These are phyloP conservation scores for Aspergillus egyptiacus DNA, from an alignment of 495 filamentous ascomycete species.

Conservation along the genomic window DNA sequence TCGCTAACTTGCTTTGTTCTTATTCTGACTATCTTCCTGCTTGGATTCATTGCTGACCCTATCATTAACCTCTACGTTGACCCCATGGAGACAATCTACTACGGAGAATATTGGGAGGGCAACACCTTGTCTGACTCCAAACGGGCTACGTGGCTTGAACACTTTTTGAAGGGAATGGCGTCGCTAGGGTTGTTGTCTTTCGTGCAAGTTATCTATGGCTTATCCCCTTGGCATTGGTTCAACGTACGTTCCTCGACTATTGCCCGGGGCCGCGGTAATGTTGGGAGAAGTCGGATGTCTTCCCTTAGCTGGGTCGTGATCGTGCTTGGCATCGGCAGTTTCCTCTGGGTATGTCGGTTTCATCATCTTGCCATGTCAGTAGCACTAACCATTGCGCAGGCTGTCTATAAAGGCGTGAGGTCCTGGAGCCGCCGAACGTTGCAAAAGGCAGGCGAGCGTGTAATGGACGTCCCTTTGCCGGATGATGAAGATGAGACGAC, in stretches of 20 bases:
- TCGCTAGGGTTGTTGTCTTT: constrained; percentile 82
- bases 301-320: constrained; percentile 72
- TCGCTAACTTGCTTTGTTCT: constrained; percentile 64
- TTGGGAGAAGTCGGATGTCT: constrained; percentile 66
- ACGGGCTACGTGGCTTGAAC: constrained; percentile 59
- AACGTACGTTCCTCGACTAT: constrained; percentile 54
- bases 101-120: constrained; percentile 33
- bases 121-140: constrained; percentile 37
- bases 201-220: constrained; percentile 67
- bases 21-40: constrained; percentile 61
- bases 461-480: constrained; percentile 77
- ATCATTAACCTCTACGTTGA: constrained; percentile 86
- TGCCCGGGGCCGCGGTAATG: constrained; percentile 48
- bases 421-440: constrained; percentile 62
- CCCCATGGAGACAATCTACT: constrained; percentile 50
- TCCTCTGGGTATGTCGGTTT: constrained; percentile 64
- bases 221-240: constrained; percentile 72
- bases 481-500: constrained; percentile 60
- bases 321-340: constrained; percentile 71
- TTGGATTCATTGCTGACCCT: constrained; percentile 89
- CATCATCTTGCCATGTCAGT: constrained; percentile 9
- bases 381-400: constrained; percentile 44
- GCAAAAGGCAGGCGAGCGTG: constrained; percentile 67
- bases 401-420: constrained; percentile 72
- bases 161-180: constrained; percentile 83